Evolutionary conservation across 257 asterid genomes (phyloP).

Genomic region (Rehmannia glutinosa): DNA sequence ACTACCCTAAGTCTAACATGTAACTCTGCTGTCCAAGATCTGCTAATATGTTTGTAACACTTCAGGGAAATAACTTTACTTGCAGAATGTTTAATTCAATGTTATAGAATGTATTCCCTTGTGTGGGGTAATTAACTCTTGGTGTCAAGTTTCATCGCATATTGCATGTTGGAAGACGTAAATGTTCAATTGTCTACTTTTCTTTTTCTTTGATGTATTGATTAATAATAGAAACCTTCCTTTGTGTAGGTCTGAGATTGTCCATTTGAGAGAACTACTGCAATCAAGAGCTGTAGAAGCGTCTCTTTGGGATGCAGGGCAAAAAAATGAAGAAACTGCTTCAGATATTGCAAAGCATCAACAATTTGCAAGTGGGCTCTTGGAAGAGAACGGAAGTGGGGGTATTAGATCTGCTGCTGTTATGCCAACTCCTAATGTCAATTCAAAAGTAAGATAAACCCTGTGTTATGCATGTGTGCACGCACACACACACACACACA

Average conservation of each 20-base stretch:
- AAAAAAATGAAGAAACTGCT: conserved; percentile 25
- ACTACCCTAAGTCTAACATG: not conserved
- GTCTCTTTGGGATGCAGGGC: conserved; percentile 26
- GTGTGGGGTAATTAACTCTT: not conserved
- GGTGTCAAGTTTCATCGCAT: not conserved
- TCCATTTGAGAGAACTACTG: conserved; percentile 64
- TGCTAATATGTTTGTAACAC: not conserved
- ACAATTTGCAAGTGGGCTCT: conserved; percentile 24
- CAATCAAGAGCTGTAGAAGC: conserved; percentile 56
- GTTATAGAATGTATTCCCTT: not conserved
- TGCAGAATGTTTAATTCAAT: not conserved
- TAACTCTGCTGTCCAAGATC: not conserved
- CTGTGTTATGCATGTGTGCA: not conserved
- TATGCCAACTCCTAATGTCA: conserved; percentile 31
- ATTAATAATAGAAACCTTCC: not conserved
- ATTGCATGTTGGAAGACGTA: not conserved
- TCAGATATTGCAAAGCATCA: conserved; percentile 37
- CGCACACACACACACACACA: not conserved
- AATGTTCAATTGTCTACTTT: not conserved
- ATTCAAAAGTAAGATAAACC: conserved; percentile 38
- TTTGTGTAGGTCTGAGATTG: conserved; percentile 68
- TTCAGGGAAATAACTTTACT: not conserved
- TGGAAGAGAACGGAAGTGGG: conserved; percentile 30
- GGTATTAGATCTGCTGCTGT: conserved; percentile 32
- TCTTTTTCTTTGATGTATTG: not conserved